Percentiles rank a stretch among this genome's conserved stretches.
These are phyloP conservation scores for Lyophyllum semitale DNA, from an alignment of 768 basidiomycete genomes.

Conservation along the genomic window DNA sequence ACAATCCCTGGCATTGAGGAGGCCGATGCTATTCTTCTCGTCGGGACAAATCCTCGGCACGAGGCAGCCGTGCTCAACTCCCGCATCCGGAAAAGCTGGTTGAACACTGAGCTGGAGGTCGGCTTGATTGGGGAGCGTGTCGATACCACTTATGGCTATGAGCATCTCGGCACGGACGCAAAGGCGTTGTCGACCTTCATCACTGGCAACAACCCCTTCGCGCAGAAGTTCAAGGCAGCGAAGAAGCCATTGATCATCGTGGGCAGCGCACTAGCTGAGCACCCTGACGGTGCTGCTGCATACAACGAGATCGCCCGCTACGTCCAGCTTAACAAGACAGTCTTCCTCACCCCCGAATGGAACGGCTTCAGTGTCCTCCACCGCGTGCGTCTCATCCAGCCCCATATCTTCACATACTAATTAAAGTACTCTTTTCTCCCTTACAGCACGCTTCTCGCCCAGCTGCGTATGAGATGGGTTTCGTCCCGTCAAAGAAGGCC, in stretches of 20 bases:
- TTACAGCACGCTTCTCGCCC: conserved; percentile 84
- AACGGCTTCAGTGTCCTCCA: conserved; percentile 94
- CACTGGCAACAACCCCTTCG: conserved; percentile 78
- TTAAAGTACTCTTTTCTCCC: not conserved
- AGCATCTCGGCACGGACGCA: conserved; percentile 79
- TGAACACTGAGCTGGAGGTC: conserved; percentile 84
- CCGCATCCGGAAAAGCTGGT: conserved; percentile 92
- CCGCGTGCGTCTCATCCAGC: conserved; percentile 56
- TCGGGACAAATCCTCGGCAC: conserved; percentile 96
- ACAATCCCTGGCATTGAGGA: conserved; percentile 89
- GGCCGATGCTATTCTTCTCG: conserved; percentile 89
- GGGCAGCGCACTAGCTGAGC: conserved; percentile 85
- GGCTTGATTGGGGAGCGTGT: conserved; percentile 90
- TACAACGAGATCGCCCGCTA: conserved; percentile 79
- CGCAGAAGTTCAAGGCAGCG: conserved; percentile 83
- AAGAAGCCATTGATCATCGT: conserved; percentile 93
- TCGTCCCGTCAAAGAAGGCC: conserved; percentile 82
- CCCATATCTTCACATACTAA: not conserved
- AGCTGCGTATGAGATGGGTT: conserved; percentile 94
- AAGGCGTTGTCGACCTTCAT: conserved; percentile 78
- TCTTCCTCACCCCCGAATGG: conserved; percentile 87
- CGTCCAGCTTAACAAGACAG: conserved; percentile 75
- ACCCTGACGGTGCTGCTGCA: conserved; percentile 77
- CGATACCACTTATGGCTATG: conserved; percentile 92
- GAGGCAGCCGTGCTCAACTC: conserved; percentile 98